Base-by-base conservation (phyloP, 106 monocot species). In the Triglochin maritima region DNA sequence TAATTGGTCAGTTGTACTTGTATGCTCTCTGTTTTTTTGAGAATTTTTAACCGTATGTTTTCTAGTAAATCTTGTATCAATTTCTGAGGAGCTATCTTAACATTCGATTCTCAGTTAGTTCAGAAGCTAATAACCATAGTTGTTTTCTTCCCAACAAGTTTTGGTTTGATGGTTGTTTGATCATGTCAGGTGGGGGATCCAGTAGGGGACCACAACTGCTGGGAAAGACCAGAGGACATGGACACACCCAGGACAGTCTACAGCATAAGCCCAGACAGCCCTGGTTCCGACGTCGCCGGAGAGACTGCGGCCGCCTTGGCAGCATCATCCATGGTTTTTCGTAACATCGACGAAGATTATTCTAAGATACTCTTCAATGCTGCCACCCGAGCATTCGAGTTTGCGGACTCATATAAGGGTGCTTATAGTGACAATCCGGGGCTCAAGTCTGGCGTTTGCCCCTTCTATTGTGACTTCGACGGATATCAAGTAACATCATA, bases 221-320 rank as follows among this genome's bases (percentile, higher is more conserved):
- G 90, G 94, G 94, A 95, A 79, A 67, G 90, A 77, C 85, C 95
- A 59, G 95, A 95, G 81, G 95, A 95, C 81, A 95, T 95, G 95
- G 95, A 95, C 78, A 95, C 95, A 7, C 67, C 74, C 5, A 63
- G 95, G 67, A 90, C 82, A 4, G 90, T 87, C 44, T 95, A 95
- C 81, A 75, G 62, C 48, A 77, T 95, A 6, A 85, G 68, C 48
- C 10, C 83, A 15, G 81, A 81, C 2, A 74, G 54, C 60, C 95
- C 95, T 7, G 95, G 95, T 3, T 90, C 95, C 3, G 95, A 95
- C 2, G 90, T 95, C 44, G 95, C 87, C 0, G 95, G 87, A 1
- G 95, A 95, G 81, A 95, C 90, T 5, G 95, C 95, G 60, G 95
- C 95, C 6, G 95, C 90, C 6, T 42, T 95, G 56, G 90, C 95